Percentiles rank a stretch among this genome's conserved stretches.
Conservation (phyloP, 225 moss, liverwort and hornwort genomes). For the Pseudoscleropodium purum region DNA sequence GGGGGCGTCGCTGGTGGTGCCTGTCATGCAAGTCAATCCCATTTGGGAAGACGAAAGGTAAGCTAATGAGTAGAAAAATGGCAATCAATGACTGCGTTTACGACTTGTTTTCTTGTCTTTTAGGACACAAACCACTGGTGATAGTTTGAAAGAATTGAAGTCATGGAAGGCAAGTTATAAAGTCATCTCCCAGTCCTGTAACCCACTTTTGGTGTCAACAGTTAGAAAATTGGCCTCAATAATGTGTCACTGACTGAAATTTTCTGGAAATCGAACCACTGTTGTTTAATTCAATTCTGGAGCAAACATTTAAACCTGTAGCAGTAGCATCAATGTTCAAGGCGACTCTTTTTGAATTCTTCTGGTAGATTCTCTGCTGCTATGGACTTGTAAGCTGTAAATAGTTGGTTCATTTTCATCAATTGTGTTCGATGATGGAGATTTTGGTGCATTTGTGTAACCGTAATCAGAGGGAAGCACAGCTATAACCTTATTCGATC, state of each 20-base stretch:
- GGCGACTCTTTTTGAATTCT: not conserved
- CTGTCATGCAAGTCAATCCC: constrained; percentile 52
- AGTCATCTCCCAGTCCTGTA: not conserved
- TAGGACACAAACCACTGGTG: not conserved
- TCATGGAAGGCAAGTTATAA: not conserved
- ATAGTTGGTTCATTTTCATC: not conserved
- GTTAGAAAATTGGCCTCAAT: not conserved
- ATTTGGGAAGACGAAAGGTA: constrained; percentile 76
- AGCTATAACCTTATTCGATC: not conserved
- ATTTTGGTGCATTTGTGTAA: not conserved
- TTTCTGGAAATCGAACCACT: not conserved
- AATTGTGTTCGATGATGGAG: not conserved
- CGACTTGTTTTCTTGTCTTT: not conserved
- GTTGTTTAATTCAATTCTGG: not conserved
- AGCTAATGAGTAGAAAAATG: not conserved
- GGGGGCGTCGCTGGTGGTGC: constrained; percentile 46
- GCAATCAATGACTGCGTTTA: not conserved
- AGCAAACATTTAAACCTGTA: not conserved
- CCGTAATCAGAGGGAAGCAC: not conserved
- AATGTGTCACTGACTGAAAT: not conserved
- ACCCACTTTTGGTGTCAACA: not conserved
- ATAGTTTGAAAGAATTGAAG: not conserved
- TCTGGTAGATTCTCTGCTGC: too few relatives aligned
- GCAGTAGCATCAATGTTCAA: not conserved
- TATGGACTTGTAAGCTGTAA: not conserved